Conservation (phyloP, 805 yeast species). For the Hanseniaspora singularis region DNA sequence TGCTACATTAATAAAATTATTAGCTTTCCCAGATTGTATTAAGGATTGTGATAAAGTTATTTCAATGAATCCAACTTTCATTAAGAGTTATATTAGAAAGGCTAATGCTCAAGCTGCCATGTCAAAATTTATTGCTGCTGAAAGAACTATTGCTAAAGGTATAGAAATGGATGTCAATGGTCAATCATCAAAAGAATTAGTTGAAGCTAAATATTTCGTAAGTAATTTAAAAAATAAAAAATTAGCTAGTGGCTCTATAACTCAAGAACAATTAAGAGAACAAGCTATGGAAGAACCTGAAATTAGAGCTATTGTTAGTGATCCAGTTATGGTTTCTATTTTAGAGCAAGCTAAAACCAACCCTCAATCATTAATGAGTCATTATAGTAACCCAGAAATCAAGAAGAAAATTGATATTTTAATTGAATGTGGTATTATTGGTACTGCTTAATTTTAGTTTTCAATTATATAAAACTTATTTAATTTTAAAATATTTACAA, state of each 20-base stretch:
- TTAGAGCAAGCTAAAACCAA: conserved; percentile 85
- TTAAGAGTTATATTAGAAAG: conserved; percentile 93
- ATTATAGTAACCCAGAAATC: conserved; percentile 92
- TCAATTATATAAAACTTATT: no score
- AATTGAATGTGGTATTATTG: conserved; percentile 93
- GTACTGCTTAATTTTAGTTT: conserved; percentile 47
- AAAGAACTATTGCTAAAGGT: conserved; percentile 71
- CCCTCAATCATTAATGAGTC: conserved; percentile 95
- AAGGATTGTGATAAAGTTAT: conserved; percentile 86
- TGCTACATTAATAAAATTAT: conserved; percentile 83
- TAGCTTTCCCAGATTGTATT: conserved; percentile 96
- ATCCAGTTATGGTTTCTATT: conserved; percentile 93
- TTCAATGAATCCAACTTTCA: conserved; percentile 71
- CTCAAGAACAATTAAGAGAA: conserved; percentile 87
- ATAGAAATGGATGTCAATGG: conserved; percentile 49
- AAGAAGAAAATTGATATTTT: conserved; percentile 75
- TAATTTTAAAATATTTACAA: no score
- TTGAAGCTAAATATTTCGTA: conserved; percentile 46
- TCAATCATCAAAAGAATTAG: not conserved
- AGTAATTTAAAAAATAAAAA: conserved; percentile 49
- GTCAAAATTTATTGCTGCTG: conserved; percentile 70
- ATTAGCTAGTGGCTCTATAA: conserved; percentile 45
- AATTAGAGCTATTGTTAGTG: conserved; percentile 74
- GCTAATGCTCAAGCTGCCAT: conserved; percentile 88
- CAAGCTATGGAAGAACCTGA: conserved; percentile 91